phyloP scores from a whole-genome alignment of 345 rosid genomes.

The Eucalyptus caleyi region DNA sequence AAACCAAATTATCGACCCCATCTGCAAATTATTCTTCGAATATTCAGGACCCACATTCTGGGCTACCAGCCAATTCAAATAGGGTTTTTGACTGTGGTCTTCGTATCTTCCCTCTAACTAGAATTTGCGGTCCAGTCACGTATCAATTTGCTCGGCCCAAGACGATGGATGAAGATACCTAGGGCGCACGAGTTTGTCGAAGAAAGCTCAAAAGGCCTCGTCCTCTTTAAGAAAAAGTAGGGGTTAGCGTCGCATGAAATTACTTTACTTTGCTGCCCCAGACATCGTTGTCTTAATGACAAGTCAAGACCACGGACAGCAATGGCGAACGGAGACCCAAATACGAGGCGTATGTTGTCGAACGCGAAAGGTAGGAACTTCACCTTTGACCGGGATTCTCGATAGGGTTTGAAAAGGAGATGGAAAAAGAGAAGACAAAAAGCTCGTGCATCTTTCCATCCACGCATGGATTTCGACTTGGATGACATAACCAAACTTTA shows the following conservation, averaged over 20 bases:
- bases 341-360: background rate
- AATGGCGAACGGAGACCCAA: background rate
- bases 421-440: background rate
- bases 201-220: background rate
- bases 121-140: background rate
- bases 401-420: background rate
- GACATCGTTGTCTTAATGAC: background rate
- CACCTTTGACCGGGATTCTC: background rate
- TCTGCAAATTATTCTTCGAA: background rate
- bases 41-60: background rate
- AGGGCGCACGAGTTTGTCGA: background rate
- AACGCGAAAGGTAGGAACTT: background rate
- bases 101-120: background rate
- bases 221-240: background rate
- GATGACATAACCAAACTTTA: background rate
- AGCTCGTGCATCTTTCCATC: background rate
- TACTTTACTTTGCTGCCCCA: background rate
- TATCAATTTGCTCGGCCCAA: background rate
- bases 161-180: background rate
- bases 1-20: background rate
- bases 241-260: background rate
- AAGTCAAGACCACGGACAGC: background rate
- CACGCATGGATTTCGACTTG: background rate
- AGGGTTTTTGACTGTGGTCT: background rate
- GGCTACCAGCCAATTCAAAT: background rate